Conservation (phyloP, 2,329 filamentous ascomycete species). For the Xylariaceae sp. region DNA sequence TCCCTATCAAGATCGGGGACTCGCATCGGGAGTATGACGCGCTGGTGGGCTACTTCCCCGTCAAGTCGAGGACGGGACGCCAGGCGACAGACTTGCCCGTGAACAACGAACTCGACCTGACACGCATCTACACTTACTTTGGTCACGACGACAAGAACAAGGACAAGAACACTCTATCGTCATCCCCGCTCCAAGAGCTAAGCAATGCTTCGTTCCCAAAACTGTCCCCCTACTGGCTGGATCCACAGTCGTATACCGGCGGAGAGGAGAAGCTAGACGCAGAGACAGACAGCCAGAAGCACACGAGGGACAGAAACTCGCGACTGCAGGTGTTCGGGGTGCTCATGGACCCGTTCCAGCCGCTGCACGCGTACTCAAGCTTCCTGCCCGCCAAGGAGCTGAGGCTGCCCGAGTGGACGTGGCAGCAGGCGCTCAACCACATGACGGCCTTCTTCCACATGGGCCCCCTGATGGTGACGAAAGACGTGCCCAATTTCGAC, state of each 20-base stretch:
- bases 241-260: neutral
- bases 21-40: constrained; percentile 31
- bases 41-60: constrained; percentile 35
- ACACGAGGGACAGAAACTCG: constrained; percentile 12
- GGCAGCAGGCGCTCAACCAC: constrained; percentile 31
- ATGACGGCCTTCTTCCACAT: constrained; percentile 39
- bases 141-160: constrained; percentile 1
- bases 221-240: neutral
- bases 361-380: constrained; percentile 32
- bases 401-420: constrained; percentile 33
- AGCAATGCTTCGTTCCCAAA: too few relatives aligned
- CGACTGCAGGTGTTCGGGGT: constrained; percentile 24
- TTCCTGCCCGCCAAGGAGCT: constrained; percentile 30
- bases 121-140: constrained; percentile 27
- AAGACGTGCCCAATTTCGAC: constrained; percentile 16
- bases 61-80: constrained; percentile 4
- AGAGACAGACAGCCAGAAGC: neutral
- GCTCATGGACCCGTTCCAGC: constrained; percentile 34
- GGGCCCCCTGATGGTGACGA: constrained; percentile 31
- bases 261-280: neutral
- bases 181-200: too few relatives aligned
- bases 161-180: neutral
- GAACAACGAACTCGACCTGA: constrained; percentile 22
- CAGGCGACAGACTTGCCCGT: too few relatives aligned
- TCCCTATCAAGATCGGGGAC: constrained; percentile 36